Evolutionary conservation across 2,329 filamentous ascomycete genomes (phyloP).

Genomic region (Monosporascus ibericus): DNA sequence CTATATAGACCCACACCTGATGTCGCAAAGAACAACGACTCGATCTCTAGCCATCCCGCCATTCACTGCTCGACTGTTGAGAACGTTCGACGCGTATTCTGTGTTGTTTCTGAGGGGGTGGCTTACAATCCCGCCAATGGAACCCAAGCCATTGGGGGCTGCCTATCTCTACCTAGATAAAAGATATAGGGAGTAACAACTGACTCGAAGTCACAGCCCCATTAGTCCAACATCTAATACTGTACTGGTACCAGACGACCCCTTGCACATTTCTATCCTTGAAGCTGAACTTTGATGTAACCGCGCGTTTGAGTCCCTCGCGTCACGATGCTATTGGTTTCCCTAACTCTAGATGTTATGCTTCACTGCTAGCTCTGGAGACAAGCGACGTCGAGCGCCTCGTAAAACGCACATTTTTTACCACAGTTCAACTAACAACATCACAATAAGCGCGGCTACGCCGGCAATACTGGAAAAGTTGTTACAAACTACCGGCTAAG

Average conservation of each 20-base stretch:
- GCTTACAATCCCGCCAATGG: neutral
- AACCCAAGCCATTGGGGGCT: neutral
- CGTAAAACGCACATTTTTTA: neutral
- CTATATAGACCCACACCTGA: neutral
- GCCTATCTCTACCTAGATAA: neutral
- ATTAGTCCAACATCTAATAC: neutral
- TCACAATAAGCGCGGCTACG: neutral
- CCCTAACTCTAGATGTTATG: neutral
- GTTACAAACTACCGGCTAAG: neutral
- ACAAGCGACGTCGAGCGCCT: neutral
- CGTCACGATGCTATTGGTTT: neutral
- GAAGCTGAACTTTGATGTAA: neutral
- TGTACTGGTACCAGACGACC: neutral
- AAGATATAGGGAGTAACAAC: neutral
- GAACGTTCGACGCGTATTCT: neutral
- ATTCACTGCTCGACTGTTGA: neutral
- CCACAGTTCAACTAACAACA: neutral
- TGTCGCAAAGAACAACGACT: neutral
- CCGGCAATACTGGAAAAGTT: neutral
- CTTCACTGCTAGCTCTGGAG: neutral
- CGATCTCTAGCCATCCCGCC: neutral
- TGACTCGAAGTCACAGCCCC: neutral
- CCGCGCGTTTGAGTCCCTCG: neutral
- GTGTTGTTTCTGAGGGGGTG: neutral
- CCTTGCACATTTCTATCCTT: neutral